These are phyloP conservation scores for Russula virescens DNA, from an alignment of 768 basidiomycete genomes.

Conservation along the genomic window DNA sequence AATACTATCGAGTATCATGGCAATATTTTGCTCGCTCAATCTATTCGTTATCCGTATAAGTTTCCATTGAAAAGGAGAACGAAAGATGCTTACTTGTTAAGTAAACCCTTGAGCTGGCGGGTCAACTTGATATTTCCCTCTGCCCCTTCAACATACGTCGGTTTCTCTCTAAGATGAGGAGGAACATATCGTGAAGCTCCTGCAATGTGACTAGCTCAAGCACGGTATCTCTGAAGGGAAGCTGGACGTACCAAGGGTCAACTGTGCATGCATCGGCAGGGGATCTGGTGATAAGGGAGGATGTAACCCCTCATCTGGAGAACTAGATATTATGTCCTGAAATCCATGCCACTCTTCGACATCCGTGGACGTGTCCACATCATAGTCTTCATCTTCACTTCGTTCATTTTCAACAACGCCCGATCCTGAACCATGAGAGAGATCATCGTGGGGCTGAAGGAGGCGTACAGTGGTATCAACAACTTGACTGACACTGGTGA, in stretches of 20 bases:
- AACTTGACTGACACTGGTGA: background rate
- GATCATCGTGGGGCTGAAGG: background rate
- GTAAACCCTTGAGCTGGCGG: slow-evolving; percentile 75
- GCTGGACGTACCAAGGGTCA: background rate
- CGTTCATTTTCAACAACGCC: slow-evolving; percentile 29
- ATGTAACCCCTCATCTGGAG: slow-evolving; percentile 2
- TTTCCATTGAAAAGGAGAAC: background rate
- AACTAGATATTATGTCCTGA: slow-evolving; percentile 26
- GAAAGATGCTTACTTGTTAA: slow-evolving; percentile 65
- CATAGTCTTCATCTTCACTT: slow-evolving; percentile 27
- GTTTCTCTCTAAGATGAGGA: slow-evolving; percentile 59
- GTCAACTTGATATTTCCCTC: slow-evolving; percentile 52
- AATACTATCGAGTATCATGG: slow-evolving; percentile 61
- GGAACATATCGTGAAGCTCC: slow-evolving; percentile 64
- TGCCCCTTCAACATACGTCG: slow-evolving; percentile 35
- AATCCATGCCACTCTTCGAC: slow-evolving; percentile 40
- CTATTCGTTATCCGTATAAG: slow-evolving; percentile 35
- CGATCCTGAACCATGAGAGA: slow-evolving; percentile 19
- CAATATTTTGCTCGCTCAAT: slow-evolving; percentile 87
- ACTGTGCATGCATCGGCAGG: slow-evolving; percentile 6
- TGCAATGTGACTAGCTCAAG: background rate
- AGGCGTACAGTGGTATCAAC: background rate
- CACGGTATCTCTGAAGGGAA: background rate
- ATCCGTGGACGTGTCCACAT: slow-evolving; percentile 22
- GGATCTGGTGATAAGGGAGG: slow-evolving; percentile 2